Evolutionary conservation across 2,329 filamentous ascomycete species (phyloP), one percentile per base, ranked within the genome.

Genomic region (Penicillium hordei): DNA sequence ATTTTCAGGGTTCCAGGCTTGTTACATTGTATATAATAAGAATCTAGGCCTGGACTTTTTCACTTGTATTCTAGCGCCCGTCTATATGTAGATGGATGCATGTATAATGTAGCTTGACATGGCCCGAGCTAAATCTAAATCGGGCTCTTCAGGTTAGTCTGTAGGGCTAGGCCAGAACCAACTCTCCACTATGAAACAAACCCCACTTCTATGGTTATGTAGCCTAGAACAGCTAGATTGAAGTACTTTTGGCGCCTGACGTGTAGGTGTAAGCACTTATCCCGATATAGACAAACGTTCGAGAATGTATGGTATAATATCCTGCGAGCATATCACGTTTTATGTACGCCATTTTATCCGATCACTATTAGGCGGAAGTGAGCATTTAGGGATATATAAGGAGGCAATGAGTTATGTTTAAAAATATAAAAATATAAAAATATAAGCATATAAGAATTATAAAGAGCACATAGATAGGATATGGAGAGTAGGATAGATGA

Each of bases 251-350:
- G 31, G 23, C 52, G 17, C 52, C 52, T 55, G 52, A 55, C 52
- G 52, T 55, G 48, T 50, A 40, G 23, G 17, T 36, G 53, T 56
- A 51, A 56, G 53, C 53, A 56, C 53, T 56, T 56, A 49, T 3
- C 48, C 53, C 23, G 48, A 56, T 56, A 27, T 19, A 48, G 53
- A 31, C 12, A 36, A 29, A 19, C 6, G 31, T 23, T 23, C n/a
- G 46, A 44, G 39, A 51, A 10, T 2, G 13, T 19, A 42, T 23
- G 10, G 21, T 34, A 36, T 45, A 34, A 44, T 43, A 51, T 36
- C 19, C 38, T 56, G 53, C 48, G 53, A 43, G 33, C 2, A 44
- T 27, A 55, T 50, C 46, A 50, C 45, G 36, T 34, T 34, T 48
- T 29, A 53, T 48, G 50, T 53, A 46, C 51, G 25, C 51, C 42